phyloP scores from a whole-genome alignment of 768 basidiomycete genomes.

The Plicaturopsis crispa region DNA sequence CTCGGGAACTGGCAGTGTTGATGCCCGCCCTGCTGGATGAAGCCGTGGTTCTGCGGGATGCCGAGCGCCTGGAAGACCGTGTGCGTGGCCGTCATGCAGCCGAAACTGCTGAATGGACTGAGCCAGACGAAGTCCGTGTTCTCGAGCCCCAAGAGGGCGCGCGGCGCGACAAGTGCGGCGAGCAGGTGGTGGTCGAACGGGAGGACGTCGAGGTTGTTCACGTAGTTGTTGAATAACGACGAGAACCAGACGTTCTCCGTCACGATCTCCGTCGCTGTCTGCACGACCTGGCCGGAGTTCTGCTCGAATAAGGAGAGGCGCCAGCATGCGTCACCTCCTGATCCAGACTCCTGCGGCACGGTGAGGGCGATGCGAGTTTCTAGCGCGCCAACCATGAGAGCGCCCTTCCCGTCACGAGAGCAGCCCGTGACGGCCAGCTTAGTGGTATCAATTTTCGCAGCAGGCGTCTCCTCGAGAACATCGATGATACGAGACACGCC shows the following conservation, averaged over 20 bases:
- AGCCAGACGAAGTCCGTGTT: conserved; percentile 53
- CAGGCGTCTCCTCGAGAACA: conserved; percentile 42
- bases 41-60: conserved; percentile 37
- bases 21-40: conserved; percentile 47
- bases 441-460: conserved; percentile 37
- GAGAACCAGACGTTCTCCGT: conserved; percentile 60
- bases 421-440: conserved; percentile 52
- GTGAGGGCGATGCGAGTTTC: conserved; percentile 52
- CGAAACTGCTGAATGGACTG: conserved; percentile 40
- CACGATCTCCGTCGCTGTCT: conserved; percentile 52
- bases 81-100: conserved; percentile 43
- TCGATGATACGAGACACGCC: conserved; percentile 54
- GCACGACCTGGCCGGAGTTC: conserved; percentile 33
- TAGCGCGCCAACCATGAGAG: conserved; percentile 51
- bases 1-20: conserved; percentile 49
- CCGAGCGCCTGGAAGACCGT: conserved; percentile 45
- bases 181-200: conserved; percentile 56
- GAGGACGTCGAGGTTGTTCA: conserved; percentile 37
- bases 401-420: conserved; percentile 56
- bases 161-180: conserved; percentile 47
- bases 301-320: conserved; percentile 45
- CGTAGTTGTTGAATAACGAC: conserved; percentile 36
- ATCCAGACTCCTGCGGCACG: conserved; percentile 57
- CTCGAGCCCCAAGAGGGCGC: conserved; percentile 43
- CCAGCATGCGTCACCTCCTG: conserved; percentile 56